Evolutionary conservation across 805 yeast species (phyloP).

Genomic region (Ogataea populi-albae): DNA sequence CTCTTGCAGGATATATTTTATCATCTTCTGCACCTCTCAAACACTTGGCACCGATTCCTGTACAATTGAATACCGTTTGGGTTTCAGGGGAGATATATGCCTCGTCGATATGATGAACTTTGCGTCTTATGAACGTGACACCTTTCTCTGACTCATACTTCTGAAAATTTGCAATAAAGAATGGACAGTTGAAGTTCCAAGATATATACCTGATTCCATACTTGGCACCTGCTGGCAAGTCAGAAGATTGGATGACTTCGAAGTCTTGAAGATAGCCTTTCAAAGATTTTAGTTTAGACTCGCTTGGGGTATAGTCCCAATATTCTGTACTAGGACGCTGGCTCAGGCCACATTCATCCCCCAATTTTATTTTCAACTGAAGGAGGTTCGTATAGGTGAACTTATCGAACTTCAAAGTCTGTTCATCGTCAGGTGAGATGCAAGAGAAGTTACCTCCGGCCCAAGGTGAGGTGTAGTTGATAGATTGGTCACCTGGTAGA

Average conservation of each 20-base stretch:
- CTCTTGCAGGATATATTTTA: slow-evolving; percentile 68
- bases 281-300: slow-evolving; percentile 45
- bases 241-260: slow-evolving; percentile 32
- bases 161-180: slow-evolving; percentile 48
- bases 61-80: slow-evolving; percentile 64
- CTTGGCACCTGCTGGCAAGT: slow-evolving; percentile 49
- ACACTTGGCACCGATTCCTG: slow-evolving; percentile 66
- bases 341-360: slow-evolving; percentile 51
- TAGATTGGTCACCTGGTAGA: slow-evolving; percentile 76
- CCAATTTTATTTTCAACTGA: slow-evolving; percentile 42
- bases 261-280: slow-evolving; percentile 49
- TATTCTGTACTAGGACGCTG: slow-evolving; percentile 54
- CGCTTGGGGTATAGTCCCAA: slow-evolving; percentile 51
- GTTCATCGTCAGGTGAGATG: slow-evolving; percentile 56
- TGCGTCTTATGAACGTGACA: slow-evolving; percentile 47
- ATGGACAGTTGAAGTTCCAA: slow-evolving; percentile 74
- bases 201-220: slow-evolving; percentile 58
- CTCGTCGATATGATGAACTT: slow-evolving; percentile 52
- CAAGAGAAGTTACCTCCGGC: slow-evolving; percentile 67
- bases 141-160: slow-evolving; percentile 45
- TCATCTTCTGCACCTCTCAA: slow-evolving; percentile 66
- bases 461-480: slow-evolving; percentile 75
- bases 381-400: slow-evolving; percentile 51
- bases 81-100: slow-evolving; percentile 41
- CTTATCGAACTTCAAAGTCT: slow-evolving; percentile 51